Evolutionary conservation across 2,329 filamentous ascomycete species (phyloP).

Genomic region (Aspergillus ustus): DNA sequence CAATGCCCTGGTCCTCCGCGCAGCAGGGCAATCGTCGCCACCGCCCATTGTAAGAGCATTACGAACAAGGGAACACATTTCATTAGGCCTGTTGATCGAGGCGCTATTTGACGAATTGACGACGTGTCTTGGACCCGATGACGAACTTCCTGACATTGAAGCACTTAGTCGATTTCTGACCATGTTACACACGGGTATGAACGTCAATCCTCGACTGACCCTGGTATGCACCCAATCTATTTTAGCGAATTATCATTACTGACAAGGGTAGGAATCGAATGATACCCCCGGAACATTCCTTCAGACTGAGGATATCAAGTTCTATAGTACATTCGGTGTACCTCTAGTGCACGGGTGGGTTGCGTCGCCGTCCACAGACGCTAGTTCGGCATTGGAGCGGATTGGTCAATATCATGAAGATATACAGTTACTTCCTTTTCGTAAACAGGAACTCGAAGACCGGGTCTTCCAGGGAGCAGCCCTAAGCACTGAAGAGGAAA

Average conservation of each 20-base stretch:
- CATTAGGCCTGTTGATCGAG: slow-evolving; percentile 80
- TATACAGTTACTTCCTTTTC: slow-evolving; percentile 84
- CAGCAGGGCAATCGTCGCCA: slow-evolving; percentile 67
- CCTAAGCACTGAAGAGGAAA: slow-evolving; percentile 74
- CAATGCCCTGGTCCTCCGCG: slow-evolving; percentile 86
- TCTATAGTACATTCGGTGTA: slow-evolving; percentile 88
- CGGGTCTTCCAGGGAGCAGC: slow-evolving; percentile 67
- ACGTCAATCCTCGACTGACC: slow-evolving; percentile 90
- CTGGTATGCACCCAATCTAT: slow-evolving; percentile 47
- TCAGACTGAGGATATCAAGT: slow-evolving; percentile 81
- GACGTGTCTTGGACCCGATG: slow-evolving; percentile 70
- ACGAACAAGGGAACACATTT: slow-evolving; percentile 82
- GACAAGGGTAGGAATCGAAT: slow-evolving; percentile 34
- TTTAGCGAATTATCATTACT: slow-evolving; percentile 44
- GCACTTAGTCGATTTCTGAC: slow-evolving; percentile 88
- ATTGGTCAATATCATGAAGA: slow-evolving; percentile 88
- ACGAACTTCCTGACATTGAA: slow-evolving; percentile 79
- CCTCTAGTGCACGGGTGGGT: slow-evolving; percentile 94
- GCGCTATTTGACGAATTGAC: slow-evolving; percentile 93
- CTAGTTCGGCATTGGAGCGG: slow-evolving; percentile 71
- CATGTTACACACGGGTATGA: slow-evolving; percentile 93
- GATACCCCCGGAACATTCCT: slow-evolving; percentile 75
- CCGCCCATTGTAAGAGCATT: slow-evolving; percentile 80
- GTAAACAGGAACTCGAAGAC: slow-evolving; percentile 83
- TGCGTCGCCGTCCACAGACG: slow-evolving; percentile 67